phyloP scores from a whole-genome alignment of 495 filamentous ascomycete genomes.

The Annulohypoxylon bovei region DNA sequence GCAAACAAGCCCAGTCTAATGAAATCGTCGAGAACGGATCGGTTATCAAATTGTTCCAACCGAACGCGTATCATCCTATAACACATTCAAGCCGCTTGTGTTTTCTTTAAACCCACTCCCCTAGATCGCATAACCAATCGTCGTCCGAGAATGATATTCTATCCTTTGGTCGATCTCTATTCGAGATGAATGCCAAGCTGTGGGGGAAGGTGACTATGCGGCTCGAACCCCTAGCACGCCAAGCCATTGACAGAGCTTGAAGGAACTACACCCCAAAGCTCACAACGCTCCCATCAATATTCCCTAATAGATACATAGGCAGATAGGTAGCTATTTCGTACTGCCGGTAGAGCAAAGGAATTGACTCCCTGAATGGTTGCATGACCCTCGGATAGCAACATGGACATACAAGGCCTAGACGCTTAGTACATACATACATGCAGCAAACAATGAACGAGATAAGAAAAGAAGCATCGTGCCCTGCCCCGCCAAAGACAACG shows the following conservation, averaged over 20 bases:
- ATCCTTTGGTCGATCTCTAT: background rate
- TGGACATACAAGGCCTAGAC: no score
- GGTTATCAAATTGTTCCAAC: background rate
- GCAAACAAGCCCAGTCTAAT: background rate
- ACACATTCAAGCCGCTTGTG: background rate
- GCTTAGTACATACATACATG: background rate
- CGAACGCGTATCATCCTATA: background rate
- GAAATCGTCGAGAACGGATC: background rate
- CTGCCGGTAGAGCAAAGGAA: background rate
- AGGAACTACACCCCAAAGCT: conserved; percentile 27
- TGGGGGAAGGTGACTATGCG: conserved; percentile 25
- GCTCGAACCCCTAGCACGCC: conserved; percentile 26
- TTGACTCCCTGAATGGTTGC: background rate
- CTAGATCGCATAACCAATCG: background rate
- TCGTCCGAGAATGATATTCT: background rate
- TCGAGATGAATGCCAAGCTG: conserved; percentile 11
- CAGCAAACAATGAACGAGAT: background rate
- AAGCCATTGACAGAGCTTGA: conserved; percentile 31
- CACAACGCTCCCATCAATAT: background rate
- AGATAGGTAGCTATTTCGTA: background rate
- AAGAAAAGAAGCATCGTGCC: background rate
- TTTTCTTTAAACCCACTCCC: background rate
- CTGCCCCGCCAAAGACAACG: background rate
- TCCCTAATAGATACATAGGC: background rate
- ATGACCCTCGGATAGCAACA: background rate